Percentiles rank a stretch among this genome's conserved stretches.
Conservation (phyloP, 2,329 filamentous ascomycete species). For the Plectosphaerella plurivora region DNA sequence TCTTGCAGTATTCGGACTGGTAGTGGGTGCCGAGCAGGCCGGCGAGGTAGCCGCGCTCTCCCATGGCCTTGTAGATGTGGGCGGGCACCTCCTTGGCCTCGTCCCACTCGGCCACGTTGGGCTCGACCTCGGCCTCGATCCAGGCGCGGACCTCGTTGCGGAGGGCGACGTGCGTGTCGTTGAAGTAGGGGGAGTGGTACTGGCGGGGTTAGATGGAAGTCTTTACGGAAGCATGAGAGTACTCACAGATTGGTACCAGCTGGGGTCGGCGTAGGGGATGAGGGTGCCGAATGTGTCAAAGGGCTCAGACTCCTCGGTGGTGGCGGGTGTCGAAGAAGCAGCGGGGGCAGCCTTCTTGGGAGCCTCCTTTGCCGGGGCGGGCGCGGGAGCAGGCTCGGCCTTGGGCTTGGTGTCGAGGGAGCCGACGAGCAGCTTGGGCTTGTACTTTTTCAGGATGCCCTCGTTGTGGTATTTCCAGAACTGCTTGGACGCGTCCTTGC, state of each 20-base stretch:
- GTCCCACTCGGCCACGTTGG: slow-evolving; percentile 92
- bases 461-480: slow-evolving; percentile 82
- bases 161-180: slow-evolving; percentile 86
- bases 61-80: slow-evolving; percentile 92
- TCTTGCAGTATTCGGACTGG: slow-evolving; percentile 68
- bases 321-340: slow-evolving; percentile 27
- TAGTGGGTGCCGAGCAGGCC: slow-evolving; percentile 83
- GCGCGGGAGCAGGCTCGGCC: slow-evolving; percentile 47
- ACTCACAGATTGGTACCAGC: slow-evolving; percentile 89
- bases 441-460: slow-evolving; percentile 82
- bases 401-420: slow-evolving; percentile 86
- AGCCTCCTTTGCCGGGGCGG: slow-evolving; percentile 40
- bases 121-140: slow-evolving; percentile 86
- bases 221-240: not conserved
- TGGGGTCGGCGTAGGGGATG: slow-evolving; percentile 87
- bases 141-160: slow-evolving; percentile 88
- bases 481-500: slow-evolving; percentile 63
- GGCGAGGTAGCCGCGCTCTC: slow-evolving; percentile 86
- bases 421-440: slow-evolving; percentile 70
- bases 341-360: slow-evolving; percentile 18
- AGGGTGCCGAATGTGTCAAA: slow-evolving; percentile 81
- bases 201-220: slow-evolving; percentile 28
- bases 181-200: slow-evolving; percentile 97
- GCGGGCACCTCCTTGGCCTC: slow-evolving; percentile 88
- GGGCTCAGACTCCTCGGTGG: slow-evolving; percentile 59